Base-by-base conservation (phyloP, 768 basidiomycete species). In the Collybia sp. region DNA sequence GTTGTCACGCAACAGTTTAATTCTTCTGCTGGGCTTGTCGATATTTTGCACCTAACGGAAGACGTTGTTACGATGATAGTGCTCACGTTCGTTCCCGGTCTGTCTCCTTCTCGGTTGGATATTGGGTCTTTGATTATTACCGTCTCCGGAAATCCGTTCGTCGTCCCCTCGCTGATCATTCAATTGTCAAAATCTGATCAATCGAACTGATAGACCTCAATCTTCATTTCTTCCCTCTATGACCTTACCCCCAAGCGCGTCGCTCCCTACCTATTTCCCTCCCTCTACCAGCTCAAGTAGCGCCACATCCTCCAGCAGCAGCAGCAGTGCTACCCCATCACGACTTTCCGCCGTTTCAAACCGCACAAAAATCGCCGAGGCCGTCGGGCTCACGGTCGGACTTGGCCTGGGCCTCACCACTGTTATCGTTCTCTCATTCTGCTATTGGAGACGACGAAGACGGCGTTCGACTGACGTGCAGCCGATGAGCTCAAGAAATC, bases 41-140 rank as follows among this genome's bases (percentile, higher is more conserved):
- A 61, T 19, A 62, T 75, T 17, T 53, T 75, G 1, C 53, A 71
- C 35, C 64, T 81, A 12, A 61, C 58, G 0, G 69, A 69, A 48
- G 55, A 64, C 8, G 63, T 66, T 15, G 62, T 63, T 12, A 73
- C 75, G 0, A 70, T 68, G 0, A 56, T 81, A 0, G 63, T 66
- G 6, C 48, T 80, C 46, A 73, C 71, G 1, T 73, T 67, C 48
- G 41, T 70, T 6, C 59, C 58, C 12, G 57, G 43, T 5, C 40
- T 53, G 16, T 39, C 46, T 25, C 54, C 58, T 31, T 47, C 69
- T 6, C 63, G 57, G 40, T 59, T 76, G 34, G 71, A 71, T 46
- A 59, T 77, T 19, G 63, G 63, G 18, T 55, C 51, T 6, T 64
- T 77, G 16, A 58, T 56, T 1, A 54, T 76, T 46, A 61, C 62